A percentile compares a stretch with the other conserved stretches of the same genome.
These are phyloP conservation scores for Chlamydomonas reinhardtii DNA, from an alignment of 163 green algal species.

Conservation along the genomic window DNA sequence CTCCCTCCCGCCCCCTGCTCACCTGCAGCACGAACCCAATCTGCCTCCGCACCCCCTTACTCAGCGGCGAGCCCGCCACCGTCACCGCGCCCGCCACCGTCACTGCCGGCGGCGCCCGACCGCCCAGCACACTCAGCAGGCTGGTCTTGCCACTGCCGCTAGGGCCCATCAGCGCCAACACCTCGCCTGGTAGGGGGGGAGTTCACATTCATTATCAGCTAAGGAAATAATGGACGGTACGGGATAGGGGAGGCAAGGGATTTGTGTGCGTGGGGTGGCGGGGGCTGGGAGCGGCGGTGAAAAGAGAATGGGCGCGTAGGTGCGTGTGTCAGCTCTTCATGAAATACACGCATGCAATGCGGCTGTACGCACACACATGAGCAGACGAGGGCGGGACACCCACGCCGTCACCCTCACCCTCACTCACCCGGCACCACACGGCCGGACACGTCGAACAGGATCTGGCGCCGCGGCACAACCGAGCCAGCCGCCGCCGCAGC, in stretches of 20 bases:
- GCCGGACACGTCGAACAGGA: constrained; percentile 39
- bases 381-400: no score
- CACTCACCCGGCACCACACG: constrained; percentile 37
- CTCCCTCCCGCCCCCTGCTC: neutral
- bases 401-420: no score
- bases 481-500: neutral
- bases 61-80: constrained; percentile 66
- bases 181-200: constrained; percentile 66
- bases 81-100: constrained; percentile 49
- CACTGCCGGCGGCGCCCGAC: constrained; percentile 52
- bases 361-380: no score
- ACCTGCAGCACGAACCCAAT: constrained; percentile 76
- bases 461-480: neutral
- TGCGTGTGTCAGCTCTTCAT: no score
- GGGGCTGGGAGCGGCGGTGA: no score
- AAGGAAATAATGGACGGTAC: no score
- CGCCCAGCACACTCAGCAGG: constrained; percentile 85
- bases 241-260: no score
- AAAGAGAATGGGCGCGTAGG: no score
- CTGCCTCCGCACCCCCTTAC: constrained; percentile 60
- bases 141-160: constrained; percentile 90
- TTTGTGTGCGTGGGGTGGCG: no score
- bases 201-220: no score
- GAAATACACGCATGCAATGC: no score
- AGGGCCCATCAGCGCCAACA: constrained; percentile 91